Percentiles rank a stretch among this genome's conserved stretches.
Conservation (phyloP, 305 asterid genomes). For the Solanum hybrid region DNA sequence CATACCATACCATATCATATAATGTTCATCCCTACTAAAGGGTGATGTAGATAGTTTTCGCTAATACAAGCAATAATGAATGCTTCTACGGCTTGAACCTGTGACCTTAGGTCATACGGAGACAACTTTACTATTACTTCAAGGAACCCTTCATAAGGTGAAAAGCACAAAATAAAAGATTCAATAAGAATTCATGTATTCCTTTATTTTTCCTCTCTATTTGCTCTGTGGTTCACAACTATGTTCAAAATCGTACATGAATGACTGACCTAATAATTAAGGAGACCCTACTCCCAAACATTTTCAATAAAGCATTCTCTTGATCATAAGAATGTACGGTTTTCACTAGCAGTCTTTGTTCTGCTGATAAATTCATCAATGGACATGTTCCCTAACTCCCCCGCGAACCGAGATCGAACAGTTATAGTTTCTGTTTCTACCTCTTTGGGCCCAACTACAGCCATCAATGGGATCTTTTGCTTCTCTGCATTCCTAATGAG, state of each 20-base stretch:
- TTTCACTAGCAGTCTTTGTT: conserved; percentile 45
- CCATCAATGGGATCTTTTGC: conserved; percentile 86
- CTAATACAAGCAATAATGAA: background rate
- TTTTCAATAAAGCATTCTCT: background rate
- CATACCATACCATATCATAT: background rate
- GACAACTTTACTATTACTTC: background rate
- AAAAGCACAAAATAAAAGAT: background rate
- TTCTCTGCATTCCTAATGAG: conserved; percentile 80
- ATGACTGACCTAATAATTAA: background rate
- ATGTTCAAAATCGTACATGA: background rate
- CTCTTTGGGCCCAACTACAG: conserved; percentile 81
- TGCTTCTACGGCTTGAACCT: background rate
- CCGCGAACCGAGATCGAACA: conserved; percentile 67
- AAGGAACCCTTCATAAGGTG: background rate
- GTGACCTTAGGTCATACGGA: background rate
- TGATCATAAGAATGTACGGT: conserved; percentile 36
- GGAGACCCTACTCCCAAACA: background rate
- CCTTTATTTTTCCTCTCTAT: background rate
- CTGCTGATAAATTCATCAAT: conserved; percentile 54
- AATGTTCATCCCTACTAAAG: background rate
- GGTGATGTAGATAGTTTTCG: background rate
- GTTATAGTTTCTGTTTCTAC: conserved; percentile 58
- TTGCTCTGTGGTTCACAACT: background rate
- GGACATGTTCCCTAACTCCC: conserved; percentile 72
- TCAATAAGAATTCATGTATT: background rate